Conservation (phyloP, 2,329 filamentous ascomycete species). For the Talaromyces marneffei region DNA sequence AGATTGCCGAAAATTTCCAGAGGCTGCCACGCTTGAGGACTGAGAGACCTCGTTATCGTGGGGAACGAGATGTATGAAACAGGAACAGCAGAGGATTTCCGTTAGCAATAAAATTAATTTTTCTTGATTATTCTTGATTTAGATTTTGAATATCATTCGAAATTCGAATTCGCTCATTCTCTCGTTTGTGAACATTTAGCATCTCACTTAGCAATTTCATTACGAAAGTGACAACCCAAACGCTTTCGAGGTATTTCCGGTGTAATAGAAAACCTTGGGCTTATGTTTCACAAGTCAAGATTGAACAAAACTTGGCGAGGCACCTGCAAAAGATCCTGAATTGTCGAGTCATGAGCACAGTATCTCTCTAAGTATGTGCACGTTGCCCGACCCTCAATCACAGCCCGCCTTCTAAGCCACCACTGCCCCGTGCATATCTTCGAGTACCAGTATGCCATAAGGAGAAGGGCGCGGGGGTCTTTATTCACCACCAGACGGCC, state of each 20-base stretch:
- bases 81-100: too few relatives aligned
- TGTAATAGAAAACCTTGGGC: neutral
- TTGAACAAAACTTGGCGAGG: neutral
- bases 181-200: too few relatives aligned
- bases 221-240: too few relatives aligned
- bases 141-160: too few relatives aligned
- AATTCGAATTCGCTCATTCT: too few relatives aligned
- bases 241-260: neutral
- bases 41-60: too few relatives aligned
- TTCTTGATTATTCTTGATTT: too few relatives aligned
- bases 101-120: too few relatives aligned
- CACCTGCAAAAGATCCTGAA: neutral
- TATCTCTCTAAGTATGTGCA: neutral
- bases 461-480: neutral
- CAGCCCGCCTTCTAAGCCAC: constrained; percentile 1
- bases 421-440: neutral
- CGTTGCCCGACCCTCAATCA: constrained; percentile 1
- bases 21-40: too few relatives aligned
- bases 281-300: neutral
- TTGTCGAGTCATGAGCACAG: neutral
- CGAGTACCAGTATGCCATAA: constrained; percentile 1
- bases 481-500: neutral
- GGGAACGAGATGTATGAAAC: too few relatives aligned
- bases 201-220: too few relatives aligned
- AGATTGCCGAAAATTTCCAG: too few relatives aligned